Base-by-base conservation (phyloP, 208 protist genomes). In the Borovskyia barvae region DNA sequence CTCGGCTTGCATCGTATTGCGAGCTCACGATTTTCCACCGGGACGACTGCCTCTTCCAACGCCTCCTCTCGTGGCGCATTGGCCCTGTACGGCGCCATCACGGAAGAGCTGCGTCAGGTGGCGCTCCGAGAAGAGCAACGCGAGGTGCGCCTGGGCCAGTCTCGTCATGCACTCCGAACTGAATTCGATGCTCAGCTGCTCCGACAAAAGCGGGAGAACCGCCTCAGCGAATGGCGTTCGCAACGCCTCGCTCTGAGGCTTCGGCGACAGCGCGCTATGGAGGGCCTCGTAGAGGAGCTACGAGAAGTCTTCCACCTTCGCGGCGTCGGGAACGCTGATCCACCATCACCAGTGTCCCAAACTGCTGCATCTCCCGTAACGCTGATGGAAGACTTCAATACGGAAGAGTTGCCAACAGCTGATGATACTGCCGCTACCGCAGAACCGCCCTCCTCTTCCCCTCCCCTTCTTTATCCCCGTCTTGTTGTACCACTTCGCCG, bases 81-180 rank as follows among this genome's bases (percentile, higher is more conserved):
- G 12, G 70, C 76, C 12, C 77, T 87, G 36, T 83, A 89, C 57
- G 81, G 81, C 15, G 80, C 80, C 30, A 81, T 93, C 42, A 76
- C 76, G 22, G 64, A 75, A 54, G 87, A 93, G 54, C 55, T 84
- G 22, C 68, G 69, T 7, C 76, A 80, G 32, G 67, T 71, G 26
- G 43, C 63, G 19, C 40, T 70, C 25, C 17, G 64, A 5, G 61
- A 49, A 53, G 48, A 65, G 43, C 42, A 53, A 22, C 57, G 54
- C 33, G 74, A 73, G 66, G 37, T 39, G 12, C 43, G 29, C 17
- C 28, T 39, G 29, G 68, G 39, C 3, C 40, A 85, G 49, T 68
- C 67, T 9, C 47, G 63, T 5, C 49, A 66, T 26, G 50, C 41
- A 11, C 50, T 90, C 29, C 45, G 68, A 33, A 57, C 53, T 2